Conservation (phyloP, 768 basidiomycete genomes). For the Boletellus emodensis region DNA sequence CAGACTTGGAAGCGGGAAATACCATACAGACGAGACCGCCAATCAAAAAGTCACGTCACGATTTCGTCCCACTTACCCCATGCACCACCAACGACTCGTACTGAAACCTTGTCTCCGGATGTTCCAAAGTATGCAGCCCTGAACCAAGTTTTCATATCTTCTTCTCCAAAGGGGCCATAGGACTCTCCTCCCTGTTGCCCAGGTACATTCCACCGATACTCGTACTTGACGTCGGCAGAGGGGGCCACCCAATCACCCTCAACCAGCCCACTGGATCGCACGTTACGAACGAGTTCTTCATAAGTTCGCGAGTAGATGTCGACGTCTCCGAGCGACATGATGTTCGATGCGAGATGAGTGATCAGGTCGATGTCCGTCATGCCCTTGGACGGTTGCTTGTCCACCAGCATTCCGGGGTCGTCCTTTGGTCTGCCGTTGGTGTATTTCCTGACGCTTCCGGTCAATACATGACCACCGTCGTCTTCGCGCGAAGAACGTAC, state of each 20-base stretch:
- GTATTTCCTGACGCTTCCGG: slow-evolving; percentile 22
- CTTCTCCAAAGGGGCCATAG: slow-evolving; percentile 79
- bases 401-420: slow-evolving; percentile 46
- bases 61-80: slow-evolving; percentile 75
- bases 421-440: slow-evolving; percentile 31
- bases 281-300: slow-evolving; percentile 75
- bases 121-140: slow-evolving; percentile 79
- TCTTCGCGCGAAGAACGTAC: slow-evolving; percentile 11
- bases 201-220: slow-evolving; percentile 75
- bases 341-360: slow-evolving; percentile 82
- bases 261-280: slow-evolving; percentile 70
- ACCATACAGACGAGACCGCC: slow-evolving; percentile 9
- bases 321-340: slow-evolving; percentile 81
- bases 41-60: slow-evolving; percentile 36
- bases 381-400: slow-evolving; percentile 36
- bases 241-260: slow-evolving; percentile 69
- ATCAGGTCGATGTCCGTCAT: slow-evolving; percentile 68
- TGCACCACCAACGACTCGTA: slow-evolving; percentile 62
- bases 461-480: background rate
- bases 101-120: slow-evolving; percentile 71
- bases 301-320: slow-evolving; percentile 86
- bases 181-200: slow-evolving; percentile 47
- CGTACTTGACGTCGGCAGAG: slow-evolving; percentile 70
- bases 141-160: slow-evolving; percentile 78
- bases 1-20: background rate